Evolutionary conservation across 345 rosid species (phyloP).

Genomic region (Microcos paniculata): DNA sequence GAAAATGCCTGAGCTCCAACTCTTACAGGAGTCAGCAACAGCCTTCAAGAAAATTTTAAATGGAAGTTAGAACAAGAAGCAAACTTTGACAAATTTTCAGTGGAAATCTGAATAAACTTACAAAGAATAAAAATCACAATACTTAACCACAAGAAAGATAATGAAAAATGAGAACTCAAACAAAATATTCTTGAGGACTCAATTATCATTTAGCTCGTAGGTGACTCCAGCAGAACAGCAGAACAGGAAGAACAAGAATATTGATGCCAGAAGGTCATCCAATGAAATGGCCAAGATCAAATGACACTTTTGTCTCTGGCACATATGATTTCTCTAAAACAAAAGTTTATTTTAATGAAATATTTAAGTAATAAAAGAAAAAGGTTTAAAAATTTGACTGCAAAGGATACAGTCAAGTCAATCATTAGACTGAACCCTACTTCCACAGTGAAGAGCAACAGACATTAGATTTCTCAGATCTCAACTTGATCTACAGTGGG

Average conservation of each 20-base stretch:
- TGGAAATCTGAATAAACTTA: not conserved
- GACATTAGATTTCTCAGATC: not conserved
- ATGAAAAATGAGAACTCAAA: not conserved
- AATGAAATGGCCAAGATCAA: too few species aligned
- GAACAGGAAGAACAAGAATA: too few species aligned
- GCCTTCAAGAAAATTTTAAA: constrained; percentile 30
- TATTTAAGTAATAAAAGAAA: too few species aligned
- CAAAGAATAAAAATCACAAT: not conserved
- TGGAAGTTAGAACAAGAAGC: not conserved
- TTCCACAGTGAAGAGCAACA: not conserved
- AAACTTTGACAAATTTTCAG: not conserved
- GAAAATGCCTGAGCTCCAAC: constrained; percentile 77
- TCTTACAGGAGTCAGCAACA: constrained; percentile 60
- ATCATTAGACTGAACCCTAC: not conserved
- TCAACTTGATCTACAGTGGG: not conserved
- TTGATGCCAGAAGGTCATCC: too few species aligned
- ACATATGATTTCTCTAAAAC: too few species aligned
- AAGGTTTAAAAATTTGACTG: too few species aligned
- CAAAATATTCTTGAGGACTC: not conserved
- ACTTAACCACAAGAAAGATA: not conserved
- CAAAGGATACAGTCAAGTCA: too few species aligned
- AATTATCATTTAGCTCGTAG: too few species aligned
- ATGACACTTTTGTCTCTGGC: too few species aligned
- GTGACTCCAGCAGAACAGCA: too few species aligned
- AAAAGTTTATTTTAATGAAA: too few species aligned